Base-by-base conservation (phyloP, 192 early-diverging fungal genomes). In the Coemansia javaensis region DNA sequence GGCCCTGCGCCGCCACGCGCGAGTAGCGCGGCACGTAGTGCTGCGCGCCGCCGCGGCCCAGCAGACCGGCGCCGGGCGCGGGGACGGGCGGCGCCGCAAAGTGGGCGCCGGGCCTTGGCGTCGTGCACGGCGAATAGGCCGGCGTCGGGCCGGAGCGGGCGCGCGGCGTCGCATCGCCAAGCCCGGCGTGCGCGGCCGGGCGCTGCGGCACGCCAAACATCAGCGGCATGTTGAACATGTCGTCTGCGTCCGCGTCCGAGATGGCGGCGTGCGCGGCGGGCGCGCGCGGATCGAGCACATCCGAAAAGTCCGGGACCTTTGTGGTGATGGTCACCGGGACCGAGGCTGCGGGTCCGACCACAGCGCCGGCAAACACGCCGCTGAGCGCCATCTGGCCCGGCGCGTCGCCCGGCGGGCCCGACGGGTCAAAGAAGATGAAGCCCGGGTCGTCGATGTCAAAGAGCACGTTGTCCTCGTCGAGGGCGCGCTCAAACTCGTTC, bases 401-500 rank as follows among this genome's bases (percentile, higher is more conserved):
- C 5, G 3, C 28, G 28, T 30, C 41, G 5, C n/a, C 23, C 10
- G 23, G 37, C 9, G 48, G 27, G 7, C 46, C 58, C 1, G 55
- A 63, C 7, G 63, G 50, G 35, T 74, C 71, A 24, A 66, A 61
- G 36, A 74, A 74, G 21, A 74, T 74, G 27, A 74, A 74, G 14
- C 71, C 71, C 0, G 71, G 63, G 27, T 74, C 71, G 50, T 74
- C 71, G 34, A 74, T 66, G 44, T 74, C 71, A 44, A 74, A 74
- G 40, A 74, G 41, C 28, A 74, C 71, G 16, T 66, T 66, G 44
- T 74, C 71, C 44, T 74, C 71, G 41, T 74, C 71, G 33, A 74
- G 46, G 12, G 71, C 71, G 5, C 71, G 71, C 63, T 74, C 71
- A 59, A 74, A 66, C 38, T 66, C 71, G 36, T 59, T 63, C 63